These are phyloP conservation scores for Favolaschia claudopus DNA, from an alignment of 768 basidiomycete genomes.

Conservation along the genomic window DNA sequence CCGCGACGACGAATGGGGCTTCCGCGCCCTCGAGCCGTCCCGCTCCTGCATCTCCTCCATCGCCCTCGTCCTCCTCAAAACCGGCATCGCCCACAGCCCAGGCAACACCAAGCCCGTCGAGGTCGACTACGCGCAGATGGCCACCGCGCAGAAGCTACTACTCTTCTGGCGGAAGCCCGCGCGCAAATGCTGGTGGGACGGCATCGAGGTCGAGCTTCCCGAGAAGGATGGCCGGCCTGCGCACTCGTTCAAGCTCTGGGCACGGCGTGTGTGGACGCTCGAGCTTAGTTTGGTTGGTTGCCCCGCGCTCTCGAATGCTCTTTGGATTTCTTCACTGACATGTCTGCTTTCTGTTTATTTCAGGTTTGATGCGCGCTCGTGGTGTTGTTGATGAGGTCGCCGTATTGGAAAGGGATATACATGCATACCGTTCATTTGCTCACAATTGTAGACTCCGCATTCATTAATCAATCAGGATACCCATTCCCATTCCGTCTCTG, in stretches of 20 bases:
- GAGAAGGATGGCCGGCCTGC: slow-evolving; percentile 57
- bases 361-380: too few relatives aligned
- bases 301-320: too few relatives aligned
- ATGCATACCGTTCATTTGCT: too few relatives aligned
- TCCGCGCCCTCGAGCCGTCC: slow-evolving; percentile 92
- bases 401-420: too few relatives aligned
- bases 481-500: too few relatives aligned
- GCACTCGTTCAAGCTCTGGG: slow-evolving; percentile 89
- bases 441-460: too few relatives aligned
- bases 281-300: slow-evolving; percentile 87
- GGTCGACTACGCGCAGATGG: slow-evolving; percentile 92
- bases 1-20: slow-evolving; percentile 98
- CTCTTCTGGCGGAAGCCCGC: slow-evolving; percentile 99
- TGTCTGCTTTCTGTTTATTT: too few relatives aligned
- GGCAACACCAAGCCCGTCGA: slow-evolving; percentile 76
- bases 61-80: slow-evolving; percentile 96
- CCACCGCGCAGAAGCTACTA: slow-evolving; percentile 95
- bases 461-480: too few relatives aligned
- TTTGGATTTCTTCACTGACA: too few relatives aligned
- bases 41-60: slow-evolving; percentile 99
- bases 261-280: slow-evolving; percentile 96
- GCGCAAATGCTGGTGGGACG: slow-evolving; percentile 99
- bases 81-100: slow-evolving; percentile 86
- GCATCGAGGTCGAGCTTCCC: slow-evolving; percentile 87
- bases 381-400: too few relatives aligned